Percentiles rank a stretch among this genome's conserved stretches.
Conservation (phyloP, 1,284 basidiomycete genomes). For the Sphagnurus paluster region DNA sequence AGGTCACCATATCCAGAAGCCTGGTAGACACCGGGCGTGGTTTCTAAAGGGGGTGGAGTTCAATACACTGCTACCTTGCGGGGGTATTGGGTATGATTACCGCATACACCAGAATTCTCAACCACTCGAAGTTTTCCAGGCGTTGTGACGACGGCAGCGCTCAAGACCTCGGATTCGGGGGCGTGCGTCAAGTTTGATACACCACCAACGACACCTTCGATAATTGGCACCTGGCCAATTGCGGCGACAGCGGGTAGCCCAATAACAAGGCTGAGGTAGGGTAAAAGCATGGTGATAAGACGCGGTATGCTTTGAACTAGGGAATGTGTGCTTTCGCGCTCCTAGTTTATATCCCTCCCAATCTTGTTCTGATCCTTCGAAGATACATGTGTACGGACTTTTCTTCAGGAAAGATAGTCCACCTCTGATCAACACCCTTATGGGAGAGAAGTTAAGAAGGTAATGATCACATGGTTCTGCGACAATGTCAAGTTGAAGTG, state of each 20-base stretch:
- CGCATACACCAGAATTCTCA: constrained; percentile 59
- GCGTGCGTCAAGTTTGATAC: constrained; percentile 24
- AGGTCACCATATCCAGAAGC: constrained; percentile 64
- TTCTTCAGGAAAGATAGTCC: no score
- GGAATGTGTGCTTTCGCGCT: neutral
- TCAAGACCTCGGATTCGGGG: constrained; percentile 9
- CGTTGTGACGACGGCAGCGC: constrained; percentile 35
- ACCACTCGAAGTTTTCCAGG: constrained; percentile 50
- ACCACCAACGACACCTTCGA: constrained; percentile 48
- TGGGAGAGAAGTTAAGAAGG: no score
- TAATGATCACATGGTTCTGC: no score
- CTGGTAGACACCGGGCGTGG: constrained; percentile 56
- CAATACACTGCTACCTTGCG: neutral
- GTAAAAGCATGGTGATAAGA: constrained; percentile 10
- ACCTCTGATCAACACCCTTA: no score
- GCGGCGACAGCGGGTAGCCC: constrained; percentile 14
- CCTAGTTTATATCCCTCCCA: neutral
- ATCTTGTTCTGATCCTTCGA: neutral
- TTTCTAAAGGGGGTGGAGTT: constrained; percentile 41
- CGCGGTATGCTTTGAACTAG: neutral
- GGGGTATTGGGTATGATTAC: constrained; percentile 22
- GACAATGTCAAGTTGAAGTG: no score
- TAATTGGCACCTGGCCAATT: constrained; percentile 41
- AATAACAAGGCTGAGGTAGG: constrained; percentile 8
- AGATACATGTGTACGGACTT: no score